Evolutionary conservation across 768 basidiomycete species (phyloP), one percentile per base, ranked within the genome.

Genomic region (Hygrocybe coccinea): DNA sequence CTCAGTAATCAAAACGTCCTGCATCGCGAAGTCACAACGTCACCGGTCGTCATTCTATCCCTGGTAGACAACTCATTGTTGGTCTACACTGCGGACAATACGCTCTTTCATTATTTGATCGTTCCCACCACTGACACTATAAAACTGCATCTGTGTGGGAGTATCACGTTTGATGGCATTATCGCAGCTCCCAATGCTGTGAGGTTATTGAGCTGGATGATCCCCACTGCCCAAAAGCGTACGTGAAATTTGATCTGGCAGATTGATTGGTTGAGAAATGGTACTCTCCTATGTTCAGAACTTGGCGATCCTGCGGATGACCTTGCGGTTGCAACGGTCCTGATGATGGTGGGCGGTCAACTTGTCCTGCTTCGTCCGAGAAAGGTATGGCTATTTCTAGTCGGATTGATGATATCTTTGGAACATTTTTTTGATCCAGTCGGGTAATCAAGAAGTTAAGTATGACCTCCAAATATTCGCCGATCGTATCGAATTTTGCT

Each of bases 381-480:
- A 57, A 91, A 93, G 76, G 93, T 87, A 60, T 43, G 72, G 59
- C 22, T 48, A 15, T 4, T n/a, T 46, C 37, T 36, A n/a, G 0
- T 21, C 9, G 25, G 17, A n/a, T 11, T 9, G 6, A 11, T 51
- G 24, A 22, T 5, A 17, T 50, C 17, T 46, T 41, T 22, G 6
- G 22, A 17, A 53, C 24, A 44, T 45, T 12, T 25, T n/a, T 29
- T 52, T 25, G 19, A 50, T 52, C 21, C 59, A 94, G 90, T 84
- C 91, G 2, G 89, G 83, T 1, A 77, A 83, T 54, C 85, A 90
- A 61, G 94, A 97, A 74, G 91, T 95, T 67, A 91, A 87, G 62
- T 99, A 99, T 65, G 95, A 97, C 70, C 86, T 97, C 79, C 95
- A 97, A 67, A 89, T 98, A 33, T 86, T 99, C 43, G 93, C 95